Evolutionary conservation across 495 filamentous ascomycete genomes (phyloP).

Genomic region (Penicillium malachiteum): DNA sequence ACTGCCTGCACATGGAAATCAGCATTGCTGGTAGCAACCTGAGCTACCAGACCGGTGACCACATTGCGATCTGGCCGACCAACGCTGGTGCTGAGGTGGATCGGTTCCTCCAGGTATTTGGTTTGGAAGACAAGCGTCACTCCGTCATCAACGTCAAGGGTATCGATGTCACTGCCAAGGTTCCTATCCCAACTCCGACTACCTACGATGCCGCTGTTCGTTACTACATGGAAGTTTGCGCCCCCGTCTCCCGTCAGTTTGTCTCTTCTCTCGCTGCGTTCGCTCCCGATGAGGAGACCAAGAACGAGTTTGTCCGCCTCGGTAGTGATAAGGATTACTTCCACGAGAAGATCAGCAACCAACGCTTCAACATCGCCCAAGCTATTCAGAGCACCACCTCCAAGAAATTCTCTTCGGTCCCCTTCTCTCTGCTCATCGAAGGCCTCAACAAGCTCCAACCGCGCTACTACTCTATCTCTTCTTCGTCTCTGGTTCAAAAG

Average conservation of each 20-base stretch:
- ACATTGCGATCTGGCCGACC: constrained; percentile 96
- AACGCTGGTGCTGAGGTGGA: constrained; percentile 93
- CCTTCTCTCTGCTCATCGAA: constrained; percentile 94
- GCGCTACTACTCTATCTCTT: constrained; percentile 99
- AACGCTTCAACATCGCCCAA: constrained; percentile 88
- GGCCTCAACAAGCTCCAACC: constrained; percentile 92
- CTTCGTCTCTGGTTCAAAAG: constrained; percentile 90
- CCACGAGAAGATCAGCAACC: constrained; percentile 76
- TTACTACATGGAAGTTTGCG: constrained; percentile 97
- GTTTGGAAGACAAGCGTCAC: constrained; percentile 72
- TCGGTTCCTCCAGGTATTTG: constrained; percentile 79
- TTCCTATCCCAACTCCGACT: constrained; percentile 95
- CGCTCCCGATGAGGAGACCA: constrained; percentile 78
- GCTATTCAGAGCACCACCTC: constrained; percentile 73
- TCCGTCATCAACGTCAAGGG: constrained; percentile 87
- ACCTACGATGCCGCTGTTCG: constrained; percentile 92
- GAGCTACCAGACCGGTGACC: constrained; percentile 93
- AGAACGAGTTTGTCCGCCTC: constrained; percentile 82
- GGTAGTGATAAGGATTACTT: constrained; percentile 97
- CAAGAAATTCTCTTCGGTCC: constrained; percentile 75
- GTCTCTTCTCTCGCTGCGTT: constrained; percentile 84
- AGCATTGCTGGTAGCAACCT: constrained; percentile 79
- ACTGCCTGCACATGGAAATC: constrained; percentile 97
- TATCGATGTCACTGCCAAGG: constrained; percentile 92
- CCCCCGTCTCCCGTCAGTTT: constrained; percentile 95